Evolutionary conservation across 129 eudicot genomes (phyloP).

Genomic region (Tagetes erecta): DNA sequence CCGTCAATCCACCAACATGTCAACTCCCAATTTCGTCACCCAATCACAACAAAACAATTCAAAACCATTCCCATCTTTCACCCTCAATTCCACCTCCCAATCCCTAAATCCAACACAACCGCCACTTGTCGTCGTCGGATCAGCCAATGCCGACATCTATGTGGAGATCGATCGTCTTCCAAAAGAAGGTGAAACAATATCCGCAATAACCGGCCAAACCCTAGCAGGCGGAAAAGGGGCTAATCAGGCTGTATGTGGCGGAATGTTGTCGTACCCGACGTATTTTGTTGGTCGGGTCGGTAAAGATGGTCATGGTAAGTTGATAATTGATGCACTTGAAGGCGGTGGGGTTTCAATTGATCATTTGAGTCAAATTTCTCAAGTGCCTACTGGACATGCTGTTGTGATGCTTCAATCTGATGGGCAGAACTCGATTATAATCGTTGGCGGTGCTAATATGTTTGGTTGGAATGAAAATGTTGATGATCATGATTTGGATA

Average conservation of each 20-base stretch:
- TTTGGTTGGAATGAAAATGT: conserved; percentile 60
- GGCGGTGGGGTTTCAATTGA: conserved; percentile 69
- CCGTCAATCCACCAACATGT: conserved; percentile 14
- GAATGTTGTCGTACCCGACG: conserved; percentile 69
- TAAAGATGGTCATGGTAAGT: conserved; percentile 71
- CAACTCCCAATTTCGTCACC: conserved; percentile 23
- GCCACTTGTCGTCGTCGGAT: conserved; percentile 79
- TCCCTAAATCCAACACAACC: conserved; percentile 39
- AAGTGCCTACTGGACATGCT: conserved; percentile 87
- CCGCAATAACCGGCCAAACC: conserved; percentile 81
- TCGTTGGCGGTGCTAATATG: conserved; percentile 95
- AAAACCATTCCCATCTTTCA: conserved; percentile 34
- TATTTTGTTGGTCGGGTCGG: conserved; percentile 83
- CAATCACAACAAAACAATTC: conserved; percentile 11
- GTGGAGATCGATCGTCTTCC: conserved; percentile 87
- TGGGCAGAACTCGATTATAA: conserved; percentile 85
- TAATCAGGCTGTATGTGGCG: conserved; percentile 86
- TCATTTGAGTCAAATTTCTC: conserved; percentile 41
- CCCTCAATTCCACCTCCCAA: conserved; percentile 40
- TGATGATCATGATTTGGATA: conserved; percentile 40
- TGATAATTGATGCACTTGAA: conserved; percentile 61
- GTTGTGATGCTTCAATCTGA: conserved; percentile 83
- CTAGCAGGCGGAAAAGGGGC: conserved; percentile 97
- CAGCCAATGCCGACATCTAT: conserved; percentile 94
- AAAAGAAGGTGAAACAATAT: conserved; percentile 70